Base-by-base conservation (phyloP, 768 basidiomycete genomes). In the Cystofilobasidium capitatum region DNA sequence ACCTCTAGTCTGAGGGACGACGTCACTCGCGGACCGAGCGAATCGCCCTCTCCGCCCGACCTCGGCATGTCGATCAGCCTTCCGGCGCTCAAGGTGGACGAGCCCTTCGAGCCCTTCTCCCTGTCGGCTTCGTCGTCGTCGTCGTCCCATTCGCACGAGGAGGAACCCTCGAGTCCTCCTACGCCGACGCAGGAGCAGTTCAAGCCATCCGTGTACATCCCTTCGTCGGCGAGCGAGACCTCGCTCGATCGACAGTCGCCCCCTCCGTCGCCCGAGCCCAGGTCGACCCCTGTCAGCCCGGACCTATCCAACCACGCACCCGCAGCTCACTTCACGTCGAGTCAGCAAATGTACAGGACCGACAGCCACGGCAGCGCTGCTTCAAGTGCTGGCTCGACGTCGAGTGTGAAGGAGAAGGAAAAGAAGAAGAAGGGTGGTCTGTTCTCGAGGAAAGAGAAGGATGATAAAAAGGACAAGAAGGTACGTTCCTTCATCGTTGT, bases 391-490 rank as follows among this genome's bases (percentile, higher is more conserved):
- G 29, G 13, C 44, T 58, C 64, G 14, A 59, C 12, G 4, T 29
- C 22, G 33, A 51, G 47, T 20, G 45, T 35, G 55, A 76, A 76
- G 70, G 73, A 74, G 35, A 76, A 76, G 58, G 75, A 73, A 54
- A 77, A 77, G 70, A 73, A 76, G 62, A 73, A 74, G 71, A 76
- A 74, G 31, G 64, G 71, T 65, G 49, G 75, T 70, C 29, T 73
- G 71, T 69, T 77, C 73, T 64, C 70, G 62, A 57, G 44, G 36
- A 51, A 40, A 31, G 51, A 55, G 33, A 74, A 74, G 45, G 71
- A 72, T 40, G 69, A 67, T 16, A 71, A 72, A 61, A 74, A 74
- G 64, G 74, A 86, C 71, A 83, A 83, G 73, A 81, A 81, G 69
- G 81, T 64, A 39, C 42, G 62, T 24, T 36, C 29, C 37, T 37